A percentile compares a stretch with the other conserved stretches of the same genome.
These are phyloP conservation scores for Rubia peregrina DNA, from an alignment of 305 asterid genomes.

Conservation along the genomic window DNA sequence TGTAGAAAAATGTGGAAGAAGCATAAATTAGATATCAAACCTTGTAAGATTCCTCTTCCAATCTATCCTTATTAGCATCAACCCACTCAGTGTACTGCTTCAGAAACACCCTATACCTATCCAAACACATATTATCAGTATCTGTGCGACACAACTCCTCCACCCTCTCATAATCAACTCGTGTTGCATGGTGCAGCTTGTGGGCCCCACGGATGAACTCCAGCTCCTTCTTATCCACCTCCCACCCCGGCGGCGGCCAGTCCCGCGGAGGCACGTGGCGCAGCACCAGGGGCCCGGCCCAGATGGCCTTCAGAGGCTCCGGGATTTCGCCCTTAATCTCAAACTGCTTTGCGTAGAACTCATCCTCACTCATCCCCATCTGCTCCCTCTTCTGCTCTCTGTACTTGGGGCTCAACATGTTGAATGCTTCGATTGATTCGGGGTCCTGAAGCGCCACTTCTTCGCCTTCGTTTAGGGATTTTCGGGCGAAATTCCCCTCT, in stretches of 20 bases:
- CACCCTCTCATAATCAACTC: constrained; percentile 56
- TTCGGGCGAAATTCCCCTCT: constrained; percentile 74
- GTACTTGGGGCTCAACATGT: constrained; percentile 66
- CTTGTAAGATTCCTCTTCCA: constrained; percentile 88
- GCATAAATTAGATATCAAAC: constrained; percentile 24
- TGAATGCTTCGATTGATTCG: constrained; percentile 79
- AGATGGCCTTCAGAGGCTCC: constrained; percentile 53
- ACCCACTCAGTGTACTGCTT: constrained; percentile 92
- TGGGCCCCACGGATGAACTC: constrained; percentile 87
- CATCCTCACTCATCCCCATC: constrained; percentile 85
- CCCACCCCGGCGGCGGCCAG: constrained; percentile 99
- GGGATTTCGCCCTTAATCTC: constrained; percentile 85
- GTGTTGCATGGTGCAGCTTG: constrained; percentile 37
- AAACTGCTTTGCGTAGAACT: constrained; percentile 78
- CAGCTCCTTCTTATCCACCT: constrained; percentile 69
- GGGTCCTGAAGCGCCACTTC: constrained; percentile 83
- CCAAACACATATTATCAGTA: constrained; percentile 46
- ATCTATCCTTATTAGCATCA: constrained; percentile 57
- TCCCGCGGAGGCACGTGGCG: constrained; percentile 80
- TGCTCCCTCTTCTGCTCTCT: constrained; percentile 51
- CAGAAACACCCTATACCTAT: constrained; percentile 75
- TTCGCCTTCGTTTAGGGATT: constrained; percentile 91
- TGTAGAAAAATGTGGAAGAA: not conserved
- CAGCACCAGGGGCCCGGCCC: constrained; percentile 79
- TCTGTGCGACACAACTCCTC: constrained; percentile 47